Evolutionary conservation across 768 basidiomycete species (phyloP).

Genomic region (Kwoniella sp.): DNA sequence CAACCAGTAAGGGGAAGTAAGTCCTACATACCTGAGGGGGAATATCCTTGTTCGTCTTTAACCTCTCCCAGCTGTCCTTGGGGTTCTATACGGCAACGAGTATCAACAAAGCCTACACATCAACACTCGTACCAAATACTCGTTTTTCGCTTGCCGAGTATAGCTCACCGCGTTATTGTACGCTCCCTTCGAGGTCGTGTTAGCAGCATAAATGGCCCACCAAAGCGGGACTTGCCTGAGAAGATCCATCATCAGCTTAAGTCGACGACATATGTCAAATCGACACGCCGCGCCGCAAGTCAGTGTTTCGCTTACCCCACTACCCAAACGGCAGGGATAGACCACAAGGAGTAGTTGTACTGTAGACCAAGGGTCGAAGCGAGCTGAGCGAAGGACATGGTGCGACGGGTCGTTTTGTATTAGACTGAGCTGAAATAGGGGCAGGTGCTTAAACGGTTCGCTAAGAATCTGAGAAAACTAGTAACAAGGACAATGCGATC

Average conservation of each 20-base stretch:
- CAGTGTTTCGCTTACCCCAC: slow-evolving; percentile 25
- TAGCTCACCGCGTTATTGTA: slow-evolving; percentile 9
- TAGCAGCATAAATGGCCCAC: slow-evolving; percentile 32
- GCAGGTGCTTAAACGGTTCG: too few species aligned
- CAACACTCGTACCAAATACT: too few species aligned
- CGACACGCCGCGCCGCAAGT: neutral
- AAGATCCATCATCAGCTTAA: too few species aligned
- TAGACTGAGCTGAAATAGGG: too few species aligned
- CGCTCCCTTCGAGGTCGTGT: slow-evolving; percentile 5
- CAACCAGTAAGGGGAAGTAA: neutral
- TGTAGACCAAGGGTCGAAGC: slow-evolving; percentile 30
- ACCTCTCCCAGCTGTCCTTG: slow-evolving; percentile 33
- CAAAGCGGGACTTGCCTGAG: slow-evolving; percentile 29
- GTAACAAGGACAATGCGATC: too few species aligned
- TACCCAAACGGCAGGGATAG: slow-evolving; percentile 43
- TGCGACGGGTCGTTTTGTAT: neutral
- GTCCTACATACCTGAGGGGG: slow-evolving; percentile 11
- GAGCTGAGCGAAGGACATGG: slow-evolving; percentile 24
- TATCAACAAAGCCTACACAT: neutral
- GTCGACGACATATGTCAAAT: neutral
- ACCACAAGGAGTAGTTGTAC: slow-evolving; percentile 44
- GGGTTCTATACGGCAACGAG: slow-evolving; percentile 21
- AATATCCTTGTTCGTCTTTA: slow-evolving; percentile 21
- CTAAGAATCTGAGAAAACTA: too few species aligned
- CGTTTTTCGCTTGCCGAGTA: too few species aligned